Base-by-base conservation (phyloP, 768 basidiomycete genomes). In the Lactarius akahatsu region DNA sequence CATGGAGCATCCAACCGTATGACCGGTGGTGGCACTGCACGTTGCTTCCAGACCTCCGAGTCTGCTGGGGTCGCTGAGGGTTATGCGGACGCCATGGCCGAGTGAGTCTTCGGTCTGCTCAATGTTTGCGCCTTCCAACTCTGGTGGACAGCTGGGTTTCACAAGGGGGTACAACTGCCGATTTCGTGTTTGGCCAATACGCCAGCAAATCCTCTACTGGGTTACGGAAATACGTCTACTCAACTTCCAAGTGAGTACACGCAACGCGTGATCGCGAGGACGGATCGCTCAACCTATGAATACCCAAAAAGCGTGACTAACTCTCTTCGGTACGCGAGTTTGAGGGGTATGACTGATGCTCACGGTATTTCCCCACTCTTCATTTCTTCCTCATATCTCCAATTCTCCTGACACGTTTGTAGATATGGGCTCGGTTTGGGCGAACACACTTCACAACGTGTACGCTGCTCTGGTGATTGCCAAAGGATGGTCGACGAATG, bases 11-110 rank as follows among this genome's bases (percentile, higher is more conserved):
- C 18, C 8, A n/a, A 45, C 20, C 43, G 43, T 45, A 45, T 45
- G 43, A 45, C 82, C 11, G 84, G 84, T 23, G 82, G 84, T 45
- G 83, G 82, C 30, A 82, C 81, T 34, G 83, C 82, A 52, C 77
- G 84, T 20, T 89, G 88, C 77, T 76, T 88, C 66, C 83, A 86
- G 72, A 85, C 81, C 34, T 78, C 79, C 32, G 88, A 89, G 72
- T 78, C 87, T 3, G 83, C 84, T 30, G 88, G 87, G 11, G 81
- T 89, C n/a, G n/a, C 20, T n/a, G 45, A 47, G 45, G 45, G 45
- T 10, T 47, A 47, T 23, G 45, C n/a, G n/a, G 81, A 87, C 74
- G 68, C 73, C 9, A 65, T 74, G 47, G 74, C 74, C 4, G 73
- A 74, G 72, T 73, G 47, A 28, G 66, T 61, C 10, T 20, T 30